Evolutionary conservation across 176 grass and related monocot species (phyloP).

Genomic region (Dendrocalamus sinicus): DNA sequence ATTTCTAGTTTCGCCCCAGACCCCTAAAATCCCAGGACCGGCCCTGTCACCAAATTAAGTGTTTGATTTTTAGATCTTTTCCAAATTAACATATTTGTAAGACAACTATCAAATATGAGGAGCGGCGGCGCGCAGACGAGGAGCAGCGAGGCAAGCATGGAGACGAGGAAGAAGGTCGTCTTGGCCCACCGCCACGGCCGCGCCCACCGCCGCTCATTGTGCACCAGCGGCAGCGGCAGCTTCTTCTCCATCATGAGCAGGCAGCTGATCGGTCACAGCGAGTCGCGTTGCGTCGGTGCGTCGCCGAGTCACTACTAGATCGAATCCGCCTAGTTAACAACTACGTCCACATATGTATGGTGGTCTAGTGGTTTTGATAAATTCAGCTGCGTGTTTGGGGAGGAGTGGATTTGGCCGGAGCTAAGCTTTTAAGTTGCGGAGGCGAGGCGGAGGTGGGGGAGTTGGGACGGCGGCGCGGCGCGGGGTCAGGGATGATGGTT

Average conservation of each 20-base stretch:
- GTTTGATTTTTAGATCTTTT: no score
- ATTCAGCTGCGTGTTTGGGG: not conserved
- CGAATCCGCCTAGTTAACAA: not conserved
- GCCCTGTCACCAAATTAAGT: no score
- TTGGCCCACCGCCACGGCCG: constrained; percentile 87
- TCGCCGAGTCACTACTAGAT: not conserved
- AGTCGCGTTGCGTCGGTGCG: not conserved
- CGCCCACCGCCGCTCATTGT: constrained; percentile 51
- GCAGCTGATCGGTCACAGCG: not conserved
- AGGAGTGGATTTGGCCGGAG: constrained; percentile 43
- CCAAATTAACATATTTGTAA: no score
- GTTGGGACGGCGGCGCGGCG: not conserved
- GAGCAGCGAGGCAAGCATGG: constrained; percentile 84
- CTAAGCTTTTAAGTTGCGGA: constrained; percentile 18
- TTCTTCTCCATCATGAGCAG: constrained; percentile 67
- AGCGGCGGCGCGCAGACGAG: constrained; percentile 97
- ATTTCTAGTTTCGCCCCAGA: no score
- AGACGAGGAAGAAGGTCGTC: constrained; percentile 84
- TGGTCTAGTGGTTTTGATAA: not conserved
- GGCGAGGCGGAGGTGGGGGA: not conserved
- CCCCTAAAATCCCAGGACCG: no score
- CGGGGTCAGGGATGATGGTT: constrained; percentile 15
- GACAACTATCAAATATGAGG: constrained; percentile 25
- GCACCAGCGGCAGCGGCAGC: constrained; percentile 43
- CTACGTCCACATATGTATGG: not conserved